Percentiles rank a stretch among this genome's conserved stretches.
Evolutionary conservation across 768 basidiomycete species (phyloP).

Genomic region (Hydnum rufescens): DNA sequence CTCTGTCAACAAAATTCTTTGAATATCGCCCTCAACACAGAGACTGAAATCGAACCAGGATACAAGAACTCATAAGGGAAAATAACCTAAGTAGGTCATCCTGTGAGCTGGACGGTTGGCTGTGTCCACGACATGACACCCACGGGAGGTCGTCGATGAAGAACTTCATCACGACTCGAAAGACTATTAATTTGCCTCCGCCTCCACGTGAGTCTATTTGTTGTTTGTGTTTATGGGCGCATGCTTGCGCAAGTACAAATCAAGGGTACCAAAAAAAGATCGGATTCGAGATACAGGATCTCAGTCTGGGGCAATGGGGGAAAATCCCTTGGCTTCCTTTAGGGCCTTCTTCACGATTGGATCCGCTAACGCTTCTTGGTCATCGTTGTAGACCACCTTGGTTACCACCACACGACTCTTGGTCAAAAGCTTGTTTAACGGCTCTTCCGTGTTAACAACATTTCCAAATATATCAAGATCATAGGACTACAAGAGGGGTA

Average conservation of each 20-base stretch:
- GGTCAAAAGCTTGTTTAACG: background rate
- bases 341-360: background rate
- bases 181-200: too few relatives aligned
- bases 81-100: too few relatives aligned
- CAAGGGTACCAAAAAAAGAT: too few relatives aligned
- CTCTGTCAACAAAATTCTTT: slow-evolving; percentile 29
- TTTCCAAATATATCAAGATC: background rate
- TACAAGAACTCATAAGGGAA: slow-evolving; percentile 93
- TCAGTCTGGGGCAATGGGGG: too few relatives aligned
- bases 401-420: background rate
- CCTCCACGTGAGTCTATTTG: too few relatives aligned
- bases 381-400: background rate
- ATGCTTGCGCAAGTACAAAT: too few relatives aligned
- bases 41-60: slow-evolving; percentile 35
- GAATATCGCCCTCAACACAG: slow-evolving; percentile 11
- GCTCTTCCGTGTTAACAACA: background rate
- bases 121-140: too few relatives aligned
- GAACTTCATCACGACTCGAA: slow-evolving; percentile 56
- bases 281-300: too few relatives aligned
- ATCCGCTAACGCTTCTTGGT: background rate
- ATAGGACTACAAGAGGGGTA: background rate
- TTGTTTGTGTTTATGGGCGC: too few relatives aligned
- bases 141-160: slow-evolving; percentile 60
- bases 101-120: too few relatives aligned
- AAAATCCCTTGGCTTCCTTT: background rate